phyloP scores from a whole-genome alignment of 257 asterid genomes.

The Nicotiana paniculata region DNA sequence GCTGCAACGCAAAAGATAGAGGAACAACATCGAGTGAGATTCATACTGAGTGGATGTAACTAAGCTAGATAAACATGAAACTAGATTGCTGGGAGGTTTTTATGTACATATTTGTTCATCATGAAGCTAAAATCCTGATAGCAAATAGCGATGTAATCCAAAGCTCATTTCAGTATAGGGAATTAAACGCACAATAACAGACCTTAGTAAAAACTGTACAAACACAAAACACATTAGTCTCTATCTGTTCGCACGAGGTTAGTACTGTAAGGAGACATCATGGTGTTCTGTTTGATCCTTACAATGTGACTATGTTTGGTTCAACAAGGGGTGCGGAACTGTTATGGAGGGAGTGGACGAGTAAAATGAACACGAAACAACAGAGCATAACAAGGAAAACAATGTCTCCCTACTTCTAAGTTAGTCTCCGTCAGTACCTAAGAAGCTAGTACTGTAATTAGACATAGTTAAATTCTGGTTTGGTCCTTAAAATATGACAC shows the following conservation, averaged over 20 bases:
- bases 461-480: background rate
- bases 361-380: background rate
- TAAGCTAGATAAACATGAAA: background rate
- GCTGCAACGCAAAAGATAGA: slow-evolving; percentile 22
- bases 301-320: background rate
- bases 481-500: no score
- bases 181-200: background rate
- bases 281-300: background rate
- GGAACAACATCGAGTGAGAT: background rate
- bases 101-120: background rate
- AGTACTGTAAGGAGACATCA: background rate
- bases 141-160: background rate
- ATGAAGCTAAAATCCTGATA: background rate
- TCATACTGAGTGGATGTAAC: background rate
- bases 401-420: background rate
- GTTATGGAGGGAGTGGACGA: background rate
- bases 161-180: background rate
- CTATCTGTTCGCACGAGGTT: background rate
- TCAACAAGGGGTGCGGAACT: background rate
- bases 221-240: background rate
- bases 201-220: background rate
- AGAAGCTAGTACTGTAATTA: background rate
- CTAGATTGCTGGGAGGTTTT: background rate
- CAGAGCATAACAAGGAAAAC: background rate
- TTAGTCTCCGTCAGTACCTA: background rate